A percentile compares a stretch with the other conserved stretches of the same genome.
phyloP scores from a whole-genome alignment of 2,329 filamentous ascomycete genomes.

The Claviceps sp. region DNA sequence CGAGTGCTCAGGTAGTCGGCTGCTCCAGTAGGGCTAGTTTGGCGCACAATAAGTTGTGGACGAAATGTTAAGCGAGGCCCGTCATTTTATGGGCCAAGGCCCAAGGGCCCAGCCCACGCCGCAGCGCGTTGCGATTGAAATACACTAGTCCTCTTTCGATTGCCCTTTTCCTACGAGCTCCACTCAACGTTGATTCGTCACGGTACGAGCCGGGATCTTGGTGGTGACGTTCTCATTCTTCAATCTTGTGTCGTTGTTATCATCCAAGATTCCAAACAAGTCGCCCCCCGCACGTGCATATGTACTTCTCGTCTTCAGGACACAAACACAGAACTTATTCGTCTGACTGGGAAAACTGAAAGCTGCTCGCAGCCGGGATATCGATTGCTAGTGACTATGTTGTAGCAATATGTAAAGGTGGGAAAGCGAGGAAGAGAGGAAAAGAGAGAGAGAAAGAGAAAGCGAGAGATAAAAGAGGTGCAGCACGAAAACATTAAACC shows the following conservation, averaged over 20 bases:
- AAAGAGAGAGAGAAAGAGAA: not conserved
- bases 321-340: not conserved
- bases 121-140: slow-evolving; percentile 13
- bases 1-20: not conserved
- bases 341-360: not conserved
- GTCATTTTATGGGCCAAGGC: slow-evolving; percentile 6
- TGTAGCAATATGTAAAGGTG: slow-evolving; percentile 10
- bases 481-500: too few species aligned
- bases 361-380: slow-evolving; percentile 11
- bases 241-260: not conserved
- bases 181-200: slow-evolving; percentile 7
- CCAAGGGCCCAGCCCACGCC: not conserved
- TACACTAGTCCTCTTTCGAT: slow-evolving; percentile 4
- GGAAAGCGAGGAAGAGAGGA: not conserved
- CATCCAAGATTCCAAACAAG: not conserved
- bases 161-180: not conserved
- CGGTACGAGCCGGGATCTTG: not conserved
- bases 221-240: not conserved
- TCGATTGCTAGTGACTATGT: slow-evolving; percentile 14
- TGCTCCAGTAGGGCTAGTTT: slow-evolving; percentile 1
- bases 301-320: not conserved
- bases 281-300: not conserved
- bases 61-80: slow-evolving; percentile 25
- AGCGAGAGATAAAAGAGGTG: not conserved
- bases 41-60: slow-evolving; percentile 19